These are phyloP conservation scores for Yamadazyma membranifaciens DNA, from an alignment of 1,139 yeast species.

Conservation along the genomic window DNA sequence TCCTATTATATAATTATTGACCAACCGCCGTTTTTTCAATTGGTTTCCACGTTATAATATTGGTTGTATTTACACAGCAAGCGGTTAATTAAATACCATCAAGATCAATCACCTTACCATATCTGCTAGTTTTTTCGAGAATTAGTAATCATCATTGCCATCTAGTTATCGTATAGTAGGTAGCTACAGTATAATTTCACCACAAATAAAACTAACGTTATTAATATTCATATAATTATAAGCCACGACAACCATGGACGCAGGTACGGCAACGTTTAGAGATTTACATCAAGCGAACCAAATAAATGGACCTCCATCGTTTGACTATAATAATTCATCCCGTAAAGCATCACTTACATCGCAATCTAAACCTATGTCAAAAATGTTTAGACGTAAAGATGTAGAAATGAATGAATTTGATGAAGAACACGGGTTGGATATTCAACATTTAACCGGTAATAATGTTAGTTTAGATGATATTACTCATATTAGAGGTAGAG, in stretches of 20 bases:
- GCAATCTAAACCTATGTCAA: conserved; percentile 36
- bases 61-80: too few species aligned
- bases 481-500: conserved; percentile 59
- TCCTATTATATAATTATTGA: too few species aligned
- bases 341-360: conserved; percentile 47
- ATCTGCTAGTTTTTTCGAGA: too few species aligned
- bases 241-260: conserved; percentile 9
- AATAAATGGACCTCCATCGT: conserved; percentile 10
- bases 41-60: too few species aligned
- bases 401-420: conserved; percentile 35
- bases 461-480: conserved; percentile 63
- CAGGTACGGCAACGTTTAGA: conserved; percentile 12
- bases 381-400: conserved; percentile 42
- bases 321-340: conserved; percentile 13
- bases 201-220: too few species aligned
- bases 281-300: conserved; percentile 11
- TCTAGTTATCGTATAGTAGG: background rate
- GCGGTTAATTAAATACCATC: too few species aligned
- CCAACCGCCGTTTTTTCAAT: too few species aligned
- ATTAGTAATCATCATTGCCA: too few species aligned
- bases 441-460: conserved; percentile 38
- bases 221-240: too few species aligned
- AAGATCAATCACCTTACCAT: too few species aligned
- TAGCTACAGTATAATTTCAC: too few species aligned
- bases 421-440: conserved; percentile 53